Base-by-base conservation (phyloP, 2,329 filamentous ascomycete genomes). In the Corynespora cassiicola region DNA sequence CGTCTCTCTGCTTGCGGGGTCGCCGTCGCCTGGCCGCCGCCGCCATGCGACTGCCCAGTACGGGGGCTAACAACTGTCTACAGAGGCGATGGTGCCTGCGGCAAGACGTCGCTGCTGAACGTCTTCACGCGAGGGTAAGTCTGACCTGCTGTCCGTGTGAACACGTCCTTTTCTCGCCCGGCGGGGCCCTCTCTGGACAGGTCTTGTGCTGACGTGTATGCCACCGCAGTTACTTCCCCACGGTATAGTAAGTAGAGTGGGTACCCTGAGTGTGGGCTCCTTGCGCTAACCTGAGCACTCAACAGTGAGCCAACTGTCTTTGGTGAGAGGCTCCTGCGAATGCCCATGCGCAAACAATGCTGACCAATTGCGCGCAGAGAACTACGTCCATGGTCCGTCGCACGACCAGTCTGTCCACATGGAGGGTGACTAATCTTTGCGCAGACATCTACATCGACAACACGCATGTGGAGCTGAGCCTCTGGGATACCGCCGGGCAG, bases 401-500 rank as follows among this genome's bases (percentile, higher is more conserved):
- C 41, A 26, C 42, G 35, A n/a, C n/a, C n/a, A n/a, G n/a, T n/a
- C n/a, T n/a, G n/a, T n/a, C n/a, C n/a, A n/a, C n/a, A n/a, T n/a
- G n/a, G n/a, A n/a, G n/a, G n/a, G n/a, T n/a, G n/a, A n/a, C n/a
- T 3, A 20, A 7, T 46, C 30, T 18, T 20, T 10, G 25, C 20
- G 23, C 58, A 94, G 92, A 99, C 69, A 96, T 99, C 70, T 99
- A 96, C 71, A 94, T 99, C 68, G 94, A 99, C 68, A 91, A 87
- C 65, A 88, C 91, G 35, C 92, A 97, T 73, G 95, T 99, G 69
- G 94, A 99, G 71, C 80, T 99, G 39, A 96, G 92, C 42, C 80
- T 99, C 43, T 99, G 94, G 94, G 94, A 99, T 70, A 99, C 94
- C 0, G 94, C 94, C 24, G 94, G 94, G 17, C 94, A 99, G 74